These are phyloP conservation scores for Ceratocystis colombiana DNA, from an alignment of 2,329 filamentous ascomycete genomes.

Conservation along the genomic window DNA sequence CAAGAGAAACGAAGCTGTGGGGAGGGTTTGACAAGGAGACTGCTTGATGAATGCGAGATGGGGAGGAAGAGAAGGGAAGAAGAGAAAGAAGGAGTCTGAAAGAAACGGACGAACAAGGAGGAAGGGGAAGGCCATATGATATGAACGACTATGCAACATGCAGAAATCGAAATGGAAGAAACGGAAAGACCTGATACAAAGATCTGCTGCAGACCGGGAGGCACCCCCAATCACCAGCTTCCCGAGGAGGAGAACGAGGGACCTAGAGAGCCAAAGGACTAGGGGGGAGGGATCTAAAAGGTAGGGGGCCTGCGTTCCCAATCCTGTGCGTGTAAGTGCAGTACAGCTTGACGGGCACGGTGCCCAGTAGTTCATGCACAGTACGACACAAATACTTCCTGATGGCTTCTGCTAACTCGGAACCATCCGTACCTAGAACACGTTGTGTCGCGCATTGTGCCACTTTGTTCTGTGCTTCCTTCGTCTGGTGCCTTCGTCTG, in stretches of 20 bases:
- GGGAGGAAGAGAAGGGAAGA: conserved; percentile 8
- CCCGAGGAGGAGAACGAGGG: not conserved
- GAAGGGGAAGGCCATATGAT: not conserved
- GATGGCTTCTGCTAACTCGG: not conserved
- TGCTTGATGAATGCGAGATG: not conserved
- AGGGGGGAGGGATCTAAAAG: not conserved
- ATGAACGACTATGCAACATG: not conserved
- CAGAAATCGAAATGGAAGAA: conserved; percentile 6
- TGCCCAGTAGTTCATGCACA: not conserved
- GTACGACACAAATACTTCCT: not conserved
- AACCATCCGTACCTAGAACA: not conserved
- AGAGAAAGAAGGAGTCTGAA: not conserved
- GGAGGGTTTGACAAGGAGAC: not conserved
- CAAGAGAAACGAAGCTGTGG: conserved; percentile 12
- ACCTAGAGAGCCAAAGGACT: not conserved
- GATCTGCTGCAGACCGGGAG: conserved; percentile 8
- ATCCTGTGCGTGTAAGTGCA: not conserved
- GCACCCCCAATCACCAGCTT: not conserved
- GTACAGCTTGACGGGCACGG: not conserved
- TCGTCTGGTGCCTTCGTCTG: not conserved
- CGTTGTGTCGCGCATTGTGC: not conserved
- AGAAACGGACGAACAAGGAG: conserved; percentile 4
- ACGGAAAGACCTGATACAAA: conserved; percentile 4
- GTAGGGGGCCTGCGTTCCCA: not conserved
- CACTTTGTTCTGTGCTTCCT: not conserved